phyloP scores from a whole-genome alignment of 2,329 filamentous ascomycete genomes.

The Lizonia empirigonia region DNA sequence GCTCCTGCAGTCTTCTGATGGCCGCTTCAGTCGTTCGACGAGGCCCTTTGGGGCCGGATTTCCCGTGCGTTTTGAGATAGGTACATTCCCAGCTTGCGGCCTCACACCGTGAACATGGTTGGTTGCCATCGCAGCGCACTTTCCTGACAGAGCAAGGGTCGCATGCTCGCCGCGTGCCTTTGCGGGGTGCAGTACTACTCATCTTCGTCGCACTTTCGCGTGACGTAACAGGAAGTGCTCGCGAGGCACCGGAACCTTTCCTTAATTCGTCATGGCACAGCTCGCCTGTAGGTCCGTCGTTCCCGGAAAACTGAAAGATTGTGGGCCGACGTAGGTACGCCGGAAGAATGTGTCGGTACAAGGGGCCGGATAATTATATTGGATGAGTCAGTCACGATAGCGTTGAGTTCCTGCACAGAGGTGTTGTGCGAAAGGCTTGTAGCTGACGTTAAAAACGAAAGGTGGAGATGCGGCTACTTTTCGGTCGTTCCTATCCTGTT shows the following conservation, averaged over 20 bases:
- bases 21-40: slow-evolving; percentile 44
- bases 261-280: slow-evolving; percentile 31
- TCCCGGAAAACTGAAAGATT: slow-evolving; percentile 5
- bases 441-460: slow-evolving; percentile 36
- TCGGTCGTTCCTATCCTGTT: slow-evolving; percentile 21
- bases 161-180: slow-evolving; percentile 45
- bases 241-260: slow-evolving; percentile 22
- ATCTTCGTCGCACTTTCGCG: slow-evolving; percentile 23
- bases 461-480: slow-evolving; percentile 38
- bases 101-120: slow-evolving; percentile 42
- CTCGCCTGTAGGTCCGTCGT: slow-evolving; percentile 14
- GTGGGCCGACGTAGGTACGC: slow-evolving; percentile 16
- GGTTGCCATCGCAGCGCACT: slow-evolving; percentile 43
- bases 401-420: slow-evolving; percentile 12
- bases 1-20: slow-evolving; percentile 41
- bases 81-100: slow-evolving; percentile 47
- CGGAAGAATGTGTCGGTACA: slow-evolving; percentile 16
- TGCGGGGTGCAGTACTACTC: slow-evolving; percentile 39
- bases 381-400: slow-evolving; percentile 12
- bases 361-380: slow-evolving; percentile 6
- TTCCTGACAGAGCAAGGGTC: slow-evolving; percentile 46
- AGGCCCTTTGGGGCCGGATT: slow-evolving; percentile 45
- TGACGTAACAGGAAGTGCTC: slow-evolving; percentile 22
- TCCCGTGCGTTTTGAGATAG: slow-evolving; percentile 45
- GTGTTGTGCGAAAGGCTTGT: slow-evolving; percentile 27